Evolutionary conservation across 345 rosid species (phyloP).

Genomic region (Lumnitzera littorea): DNA sequence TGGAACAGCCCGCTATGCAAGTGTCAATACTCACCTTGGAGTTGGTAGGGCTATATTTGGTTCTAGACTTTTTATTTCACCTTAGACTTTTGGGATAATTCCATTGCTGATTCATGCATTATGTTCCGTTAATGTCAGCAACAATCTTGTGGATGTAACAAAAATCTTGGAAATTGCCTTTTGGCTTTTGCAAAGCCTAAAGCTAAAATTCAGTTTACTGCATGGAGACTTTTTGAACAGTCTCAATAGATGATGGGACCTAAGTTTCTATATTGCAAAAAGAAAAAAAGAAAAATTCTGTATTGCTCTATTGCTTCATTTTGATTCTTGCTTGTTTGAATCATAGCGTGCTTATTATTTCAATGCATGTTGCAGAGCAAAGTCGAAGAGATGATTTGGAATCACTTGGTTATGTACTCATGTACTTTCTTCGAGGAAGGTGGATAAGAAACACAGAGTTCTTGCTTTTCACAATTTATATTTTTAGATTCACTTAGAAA

Average conservation of each 20-base stretch:
- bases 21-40: conserved; percentile 96
- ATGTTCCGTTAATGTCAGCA: no score
- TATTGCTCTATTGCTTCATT: no score
- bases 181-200: neutral
- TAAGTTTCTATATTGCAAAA: no score
- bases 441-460: conserved; percentile 16
- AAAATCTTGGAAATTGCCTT: neutral
- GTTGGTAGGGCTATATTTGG: conserved; percentile 45
- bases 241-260: no score
- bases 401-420: conserved; percentile 95
- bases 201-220: no score
- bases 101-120: no score
- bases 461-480: neutral
- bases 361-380: conserved; percentile 57
- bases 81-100: no score
- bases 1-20: conserved; percentile 98
- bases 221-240: no score
- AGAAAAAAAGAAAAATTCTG: no score
- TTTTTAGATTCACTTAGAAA: conserved; percentile 2
- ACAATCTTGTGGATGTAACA: no score
- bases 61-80: neutral
- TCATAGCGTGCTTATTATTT: neutral
- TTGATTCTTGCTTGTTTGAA: no score
- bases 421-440: conserved; percentile 98
- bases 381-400: conserved; percentile 99